phyloP scores from a whole-genome alignment of 805 yeast genomes.

The Lipomyces orientalis region DNA sequence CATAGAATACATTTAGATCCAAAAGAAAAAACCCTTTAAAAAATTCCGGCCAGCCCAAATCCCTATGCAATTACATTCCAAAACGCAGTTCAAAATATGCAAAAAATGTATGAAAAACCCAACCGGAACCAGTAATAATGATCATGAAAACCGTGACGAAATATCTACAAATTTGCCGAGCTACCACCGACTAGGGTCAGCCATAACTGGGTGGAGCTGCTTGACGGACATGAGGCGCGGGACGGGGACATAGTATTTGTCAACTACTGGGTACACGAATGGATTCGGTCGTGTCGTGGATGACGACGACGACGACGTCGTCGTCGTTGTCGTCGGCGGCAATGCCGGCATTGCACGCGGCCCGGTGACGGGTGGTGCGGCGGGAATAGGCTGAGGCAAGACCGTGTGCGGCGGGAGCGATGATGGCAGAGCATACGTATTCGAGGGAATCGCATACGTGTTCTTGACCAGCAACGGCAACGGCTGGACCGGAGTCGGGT shows the following conservation, averaged over 20 bases:
- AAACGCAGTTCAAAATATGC: no score
- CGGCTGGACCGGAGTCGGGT: background rate
- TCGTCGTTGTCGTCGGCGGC: background rate
- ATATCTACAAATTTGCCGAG: background rate
- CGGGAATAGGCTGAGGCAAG: background rate
- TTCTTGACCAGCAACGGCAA: conserved; percentile 2
- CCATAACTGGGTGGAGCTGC: background rate
- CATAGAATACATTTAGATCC: no score
- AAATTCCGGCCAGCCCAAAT: no score
- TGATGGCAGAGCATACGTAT: background rate
- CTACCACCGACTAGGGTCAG: background rate
- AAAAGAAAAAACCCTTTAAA: no score
- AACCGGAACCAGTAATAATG: no score
- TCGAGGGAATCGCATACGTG: background rate
- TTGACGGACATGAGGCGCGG: conserved; percentile 15
- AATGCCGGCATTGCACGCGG: background rate
- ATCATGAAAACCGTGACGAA: background rate
- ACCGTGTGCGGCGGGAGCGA: background rate
- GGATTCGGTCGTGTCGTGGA: conserved; percentile 17
- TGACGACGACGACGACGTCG: background rate
- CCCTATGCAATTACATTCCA: no score
- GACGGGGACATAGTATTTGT: conserved; percentile 18
- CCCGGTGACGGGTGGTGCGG: background rate
- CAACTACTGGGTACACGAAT: conserved; percentile 31
- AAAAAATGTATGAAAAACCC: no score